Conservation (phyloP, 768 basidiomycete genomes). For the Boletus rubescentipes region DNA sequence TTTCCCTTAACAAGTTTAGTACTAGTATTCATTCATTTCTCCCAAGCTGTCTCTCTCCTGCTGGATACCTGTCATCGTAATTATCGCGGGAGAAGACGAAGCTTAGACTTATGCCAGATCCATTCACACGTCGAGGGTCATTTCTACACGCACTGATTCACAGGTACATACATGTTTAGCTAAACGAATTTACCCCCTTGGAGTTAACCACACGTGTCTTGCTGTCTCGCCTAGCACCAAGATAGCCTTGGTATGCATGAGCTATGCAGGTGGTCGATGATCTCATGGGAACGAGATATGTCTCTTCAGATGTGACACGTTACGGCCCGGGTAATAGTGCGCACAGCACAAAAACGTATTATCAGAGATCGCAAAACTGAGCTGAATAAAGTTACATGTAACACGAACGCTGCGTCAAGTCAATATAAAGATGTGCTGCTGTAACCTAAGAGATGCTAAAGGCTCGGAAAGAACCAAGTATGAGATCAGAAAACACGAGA, state of each 20-base stretch:
- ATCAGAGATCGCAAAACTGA: constrained; percentile 7
- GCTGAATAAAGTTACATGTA: constrained; percentile 26
- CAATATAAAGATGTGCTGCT: constrained; percentile 10
- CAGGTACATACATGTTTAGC: constrained; percentile 14
- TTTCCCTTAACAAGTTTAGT: not conserved
- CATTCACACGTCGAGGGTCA: constrained; percentile 20
- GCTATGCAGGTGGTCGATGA: constrained; percentile 10
- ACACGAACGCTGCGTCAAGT: constrained; percentile 10
- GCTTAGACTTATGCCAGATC: constrained; percentile 5
- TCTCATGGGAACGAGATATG: constrained; percentile 1
- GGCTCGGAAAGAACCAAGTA: constrained; percentile 1
- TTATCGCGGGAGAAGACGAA: constrained; percentile 30
- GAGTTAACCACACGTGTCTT: constrained; percentile 3
- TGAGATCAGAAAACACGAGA: constrained; percentile 10
- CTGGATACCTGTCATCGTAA: constrained; percentile 4
- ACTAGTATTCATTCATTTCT: not conserved
- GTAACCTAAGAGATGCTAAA: constrained; percentile 14
- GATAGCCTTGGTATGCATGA: not conserved
- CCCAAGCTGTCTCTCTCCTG: not conserved
- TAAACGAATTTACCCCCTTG: not conserved
- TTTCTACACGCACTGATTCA: constrained; percentile 3
- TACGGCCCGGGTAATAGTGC: not conserved
- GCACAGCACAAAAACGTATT: constrained; percentile 1
- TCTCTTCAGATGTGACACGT: not conserved
- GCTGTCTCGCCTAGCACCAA: constrained; percentile 9